Evolutionary conservation across 495 filamentous ascomycete species (phyloP).

Genomic region (Friedmanniomyces simplex): DNA sequence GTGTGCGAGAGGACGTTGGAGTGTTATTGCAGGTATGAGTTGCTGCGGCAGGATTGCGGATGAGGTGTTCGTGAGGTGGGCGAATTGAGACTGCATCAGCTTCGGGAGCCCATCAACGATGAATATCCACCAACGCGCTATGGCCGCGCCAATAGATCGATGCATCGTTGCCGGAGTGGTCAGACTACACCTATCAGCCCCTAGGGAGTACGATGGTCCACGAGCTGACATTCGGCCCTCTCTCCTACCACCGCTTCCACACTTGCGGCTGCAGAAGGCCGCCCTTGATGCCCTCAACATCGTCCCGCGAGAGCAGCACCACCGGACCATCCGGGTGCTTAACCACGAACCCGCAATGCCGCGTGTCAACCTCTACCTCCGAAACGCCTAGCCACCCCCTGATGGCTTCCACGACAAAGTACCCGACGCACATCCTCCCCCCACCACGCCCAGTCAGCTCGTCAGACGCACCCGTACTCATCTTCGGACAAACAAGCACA

Average conservation of each 20-base stretch:
- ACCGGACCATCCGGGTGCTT: background rate
- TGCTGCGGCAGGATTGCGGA: background rate
- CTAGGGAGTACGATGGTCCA: background rate
- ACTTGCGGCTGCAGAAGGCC: background rate
- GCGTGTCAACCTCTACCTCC: background rate
- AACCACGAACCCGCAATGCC: background rate
- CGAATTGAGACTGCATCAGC: too few relatives aligned
- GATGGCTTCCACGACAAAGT: background rate
- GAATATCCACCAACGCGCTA: too few relatives aligned
- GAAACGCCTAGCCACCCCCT: background rate
- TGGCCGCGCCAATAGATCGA: too few relatives aligned
- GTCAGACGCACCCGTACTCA: too few relatives aligned
- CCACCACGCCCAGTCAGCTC: too few relatives aligned
- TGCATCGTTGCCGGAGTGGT: too few relatives aligned
- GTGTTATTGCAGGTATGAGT: background rate
- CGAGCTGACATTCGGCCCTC: background rate
- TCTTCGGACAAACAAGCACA: too few relatives aligned
- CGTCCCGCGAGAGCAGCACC: background rate
- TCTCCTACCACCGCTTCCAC: background rate
- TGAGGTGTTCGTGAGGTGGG: background rate
- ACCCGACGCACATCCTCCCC: background rate
- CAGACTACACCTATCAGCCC: too few relatives aligned
- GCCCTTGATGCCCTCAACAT: background rate
- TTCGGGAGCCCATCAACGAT: too few relatives aligned
- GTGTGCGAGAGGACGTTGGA: conserved; percentile 6